Conservation (phyloP, 805 yeast genomes). For the Sungouiozyma ichnusensis region DNA sequence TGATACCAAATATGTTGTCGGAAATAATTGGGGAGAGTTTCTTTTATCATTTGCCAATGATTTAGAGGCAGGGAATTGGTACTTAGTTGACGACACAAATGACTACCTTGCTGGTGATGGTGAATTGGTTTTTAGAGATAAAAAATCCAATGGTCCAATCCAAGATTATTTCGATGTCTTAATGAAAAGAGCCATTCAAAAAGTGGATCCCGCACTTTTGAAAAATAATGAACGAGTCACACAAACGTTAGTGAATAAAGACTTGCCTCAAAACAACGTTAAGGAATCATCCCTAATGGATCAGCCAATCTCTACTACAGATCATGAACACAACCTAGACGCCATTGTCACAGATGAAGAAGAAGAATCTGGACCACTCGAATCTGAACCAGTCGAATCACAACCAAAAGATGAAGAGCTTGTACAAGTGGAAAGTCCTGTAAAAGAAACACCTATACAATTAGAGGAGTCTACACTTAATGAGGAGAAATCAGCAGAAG, state of each 20-base stretch:
- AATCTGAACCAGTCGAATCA: conserved; percentile 1
- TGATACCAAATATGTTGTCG: conserved; percentile 79
- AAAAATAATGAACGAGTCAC: conserved; percentile 1
- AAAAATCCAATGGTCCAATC: conserved; percentile 38
- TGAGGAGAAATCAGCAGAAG: conserved; percentile 1
- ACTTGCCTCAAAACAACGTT: not conserved
- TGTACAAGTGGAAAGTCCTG: conserved; percentile 1
- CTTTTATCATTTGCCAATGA: conserved; percentile 75
- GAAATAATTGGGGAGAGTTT: conserved; percentile 85
- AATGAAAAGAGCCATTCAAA: conserved; percentile 25
- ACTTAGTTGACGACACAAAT: conserved; percentile 52
- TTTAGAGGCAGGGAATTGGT: conserved; percentile 74
- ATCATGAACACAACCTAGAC: conserved; percentile 5
- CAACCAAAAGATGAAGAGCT: conserved; percentile 5
- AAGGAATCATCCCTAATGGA: not conserved
- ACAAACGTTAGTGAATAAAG: not conserved
- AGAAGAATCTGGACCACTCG: not conserved
- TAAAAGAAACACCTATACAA: conserved; percentile 1
- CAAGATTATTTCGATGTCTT: conserved; percentile 33
- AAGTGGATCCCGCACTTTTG: conserved; percentile 4
- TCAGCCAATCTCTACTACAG: conserved; percentile 1
- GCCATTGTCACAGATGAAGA: conserved; percentile 8
- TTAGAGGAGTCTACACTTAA: conserved; percentile 4
- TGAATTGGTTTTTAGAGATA: conserved; percentile 59
- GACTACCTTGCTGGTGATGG: conserved; percentile 67